phyloP scores from a whole-genome alignment of 805 yeast genomes.

The Lipomyces japonicus region DNA sequence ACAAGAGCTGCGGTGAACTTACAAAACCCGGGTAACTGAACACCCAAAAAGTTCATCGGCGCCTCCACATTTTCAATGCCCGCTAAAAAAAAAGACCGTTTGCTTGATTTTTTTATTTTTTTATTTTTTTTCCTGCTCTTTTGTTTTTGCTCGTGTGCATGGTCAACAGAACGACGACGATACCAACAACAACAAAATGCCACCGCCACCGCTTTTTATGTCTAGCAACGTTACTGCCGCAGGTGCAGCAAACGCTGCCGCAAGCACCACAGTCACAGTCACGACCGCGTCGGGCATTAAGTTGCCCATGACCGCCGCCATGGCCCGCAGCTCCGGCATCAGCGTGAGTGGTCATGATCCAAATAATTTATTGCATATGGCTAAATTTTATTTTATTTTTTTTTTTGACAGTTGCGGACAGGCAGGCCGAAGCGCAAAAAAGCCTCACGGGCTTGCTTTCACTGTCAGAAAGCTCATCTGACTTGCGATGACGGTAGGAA shows the following conservation, averaged over 20 bases:
- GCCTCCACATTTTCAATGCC: no score
- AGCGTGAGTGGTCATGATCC: conserved; percentile 12
- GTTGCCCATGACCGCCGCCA: conserved; percentile 28
- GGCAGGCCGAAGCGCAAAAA: conserved; percentile 52
- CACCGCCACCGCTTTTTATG: no score
- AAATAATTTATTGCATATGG: neutral
- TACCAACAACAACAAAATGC: no score
- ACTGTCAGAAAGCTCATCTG: conserved; percentile 87
- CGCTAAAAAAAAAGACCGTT: neutral
- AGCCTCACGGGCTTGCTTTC: conserved; percentile 82
- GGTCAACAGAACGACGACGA: no score
- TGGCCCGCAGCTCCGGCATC: conserved; percentile 27
- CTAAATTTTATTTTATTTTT: neutral
- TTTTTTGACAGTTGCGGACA: conserved; percentile 31
- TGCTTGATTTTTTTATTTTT: no score
- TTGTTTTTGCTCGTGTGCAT: no score
- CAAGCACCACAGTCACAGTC: conserved; percentile 11
- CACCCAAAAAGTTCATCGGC: no score
- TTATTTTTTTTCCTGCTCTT: no score
- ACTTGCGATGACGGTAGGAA: conserved; percentile 66
- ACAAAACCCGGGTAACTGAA: no score
- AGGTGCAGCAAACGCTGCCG: neutral
- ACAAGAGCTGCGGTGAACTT: no score
- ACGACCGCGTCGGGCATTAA: conserved; percentile 24
- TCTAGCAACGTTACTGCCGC: no score